These are phyloP conservation scores for Mortierella sp. DNA, from an alignment of 371 early-diverging fungal genomes.

Conservation along the genomic window DNA sequence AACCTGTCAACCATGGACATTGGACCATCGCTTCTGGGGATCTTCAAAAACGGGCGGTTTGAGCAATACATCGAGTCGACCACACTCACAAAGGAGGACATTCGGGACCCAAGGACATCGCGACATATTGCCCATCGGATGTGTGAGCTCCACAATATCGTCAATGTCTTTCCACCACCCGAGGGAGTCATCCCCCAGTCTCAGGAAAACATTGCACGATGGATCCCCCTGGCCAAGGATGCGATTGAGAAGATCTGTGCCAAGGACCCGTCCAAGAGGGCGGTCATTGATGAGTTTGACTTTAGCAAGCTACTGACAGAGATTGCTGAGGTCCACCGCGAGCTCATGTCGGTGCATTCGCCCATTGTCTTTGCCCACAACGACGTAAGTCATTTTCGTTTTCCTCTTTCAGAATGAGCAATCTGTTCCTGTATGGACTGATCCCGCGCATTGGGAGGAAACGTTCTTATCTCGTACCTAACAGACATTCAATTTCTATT, in stretches of 20 bases:
- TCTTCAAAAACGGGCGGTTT: slow-evolving; percentile 90
- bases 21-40: slow-evolving; percentile 83
- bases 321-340: slow-evolving; percentile 61
- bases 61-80: slow-evolving; percentile 87
- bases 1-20: slow-evolving; percentile 78
- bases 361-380: slow-evolving; percentile 89
- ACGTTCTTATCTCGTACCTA: slow-evolving; percentile 28
- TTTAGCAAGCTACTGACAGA: slow-evolving; percentile 60
- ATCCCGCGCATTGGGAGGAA: neutral
- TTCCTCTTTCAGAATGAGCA: neutral
- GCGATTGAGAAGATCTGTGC: slow-evolving; percentile 44
- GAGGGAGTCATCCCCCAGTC: slow-evolving; percentile 64
- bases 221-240: slow-evolving; percentile 66
- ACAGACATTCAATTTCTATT: neutral
- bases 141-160: slow-evolving; percentile 81
- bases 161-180: slow-evolving; percentile 71
- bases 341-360: slow-evolving; percentile 59
- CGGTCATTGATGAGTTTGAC: slow-evolving; percentile 56
- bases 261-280: slow-evolving; percentile 44
- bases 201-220: slow-evolving; percentile 78
- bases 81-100: slow-evolving; percentile 77
- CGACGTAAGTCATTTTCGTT: slow-evolving; percentile 66
- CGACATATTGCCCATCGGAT: slow-evolving; percentile 81
- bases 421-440: neutral
- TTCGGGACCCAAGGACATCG: slow-evolving; percentile 75